phyloP scores from a whole-genome alignment of 768 basidiomycete species.

The Mycena vulgaris region DNA sequence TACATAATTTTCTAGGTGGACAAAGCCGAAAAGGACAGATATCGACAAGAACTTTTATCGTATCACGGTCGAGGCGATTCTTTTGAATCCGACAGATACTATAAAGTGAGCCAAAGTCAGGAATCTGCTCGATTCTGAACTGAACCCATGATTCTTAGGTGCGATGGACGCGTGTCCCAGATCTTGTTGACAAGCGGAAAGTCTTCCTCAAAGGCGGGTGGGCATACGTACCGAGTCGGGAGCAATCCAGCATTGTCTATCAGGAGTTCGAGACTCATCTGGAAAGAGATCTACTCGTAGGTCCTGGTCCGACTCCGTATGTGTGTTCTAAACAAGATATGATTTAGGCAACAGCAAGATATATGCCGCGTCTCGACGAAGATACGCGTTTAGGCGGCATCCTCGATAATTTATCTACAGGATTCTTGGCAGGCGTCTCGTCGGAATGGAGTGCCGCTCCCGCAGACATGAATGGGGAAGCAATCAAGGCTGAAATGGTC shows the following conservation, averaged over 20 bases:
- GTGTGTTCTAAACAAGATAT: conserved; percentile 3
- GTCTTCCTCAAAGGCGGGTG: conserved; percentile 86
- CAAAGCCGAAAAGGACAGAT: conserved; percentile 66
- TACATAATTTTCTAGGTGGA: conserved; percentile 63
- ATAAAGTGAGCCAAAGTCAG: conserved; percentile 72
- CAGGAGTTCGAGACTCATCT: conserved; percentile 87
- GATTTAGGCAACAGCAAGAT: conserved; percentile 85
- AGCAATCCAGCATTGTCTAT: conserved; percentile 88
- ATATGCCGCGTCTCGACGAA: conserved; percentile 93
- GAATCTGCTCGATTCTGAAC: neutral
- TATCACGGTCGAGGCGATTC: conserved; percentile 51
- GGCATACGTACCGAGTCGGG: conserved; percentile 88
- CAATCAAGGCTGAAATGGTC: conserved; percentile 94
- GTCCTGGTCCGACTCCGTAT: conserved; percentile 28
- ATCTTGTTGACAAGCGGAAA: conserved; percentile 86
- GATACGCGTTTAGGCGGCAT: conserved; percentile 93
- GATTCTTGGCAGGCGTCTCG: conserved; percentile 92
- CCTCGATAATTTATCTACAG: conserved; percentile 91
- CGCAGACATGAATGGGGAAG: conserved; percentile 67
- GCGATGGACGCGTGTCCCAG: conserved; percentile 96
- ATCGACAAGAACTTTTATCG: conserved; percentile 64
- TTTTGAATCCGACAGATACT: conserved; percentile 73
- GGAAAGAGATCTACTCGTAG: conserved; percentile 83
- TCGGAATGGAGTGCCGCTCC: conserved; percentile 81
- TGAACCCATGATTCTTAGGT: conserved; percentile 66